A percentile compares a stretch with the other conserved stretches of the same genome.
phyloP scores from a whole-genome alignment of 2,329 filamentous ascomycete species.

The Hymenoscyphus scutula region DNA sequence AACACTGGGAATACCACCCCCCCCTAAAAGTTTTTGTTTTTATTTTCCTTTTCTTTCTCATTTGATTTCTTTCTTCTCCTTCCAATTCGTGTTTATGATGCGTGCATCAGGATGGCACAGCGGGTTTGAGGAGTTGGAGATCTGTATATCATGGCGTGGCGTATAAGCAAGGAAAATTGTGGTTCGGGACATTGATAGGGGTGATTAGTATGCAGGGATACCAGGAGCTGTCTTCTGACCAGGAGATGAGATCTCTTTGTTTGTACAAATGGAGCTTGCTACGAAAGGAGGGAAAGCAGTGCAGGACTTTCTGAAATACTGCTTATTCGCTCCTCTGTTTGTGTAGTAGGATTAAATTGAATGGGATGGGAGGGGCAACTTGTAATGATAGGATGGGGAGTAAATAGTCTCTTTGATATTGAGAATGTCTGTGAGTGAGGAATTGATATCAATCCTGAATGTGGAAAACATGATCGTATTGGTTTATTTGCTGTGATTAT shows the following conservation, averaged over 20 bases:
- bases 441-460: background rate
- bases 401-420: conserved; percentile 3
- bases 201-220: background rate
- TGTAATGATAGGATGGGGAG: background rate
- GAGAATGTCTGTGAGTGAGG: background rate
- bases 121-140: background rate
- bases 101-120: background rate
- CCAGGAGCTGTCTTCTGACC: background rate
- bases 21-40: conserved; percentile 4
- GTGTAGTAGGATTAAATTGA: background rate
- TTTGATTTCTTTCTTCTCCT: background rate
- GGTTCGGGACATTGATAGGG: background rate
- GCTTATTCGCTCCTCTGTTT: background rate
- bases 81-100: background rate
- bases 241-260: background rate
- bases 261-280: conserved; percentile 4
- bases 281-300: background rate
- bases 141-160: background rate
- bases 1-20: conserved; percentile 5
- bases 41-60: background rate
- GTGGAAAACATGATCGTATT: background rate
- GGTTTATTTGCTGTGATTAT: background rate
- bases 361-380: background rate
- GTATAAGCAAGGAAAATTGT: background rate
- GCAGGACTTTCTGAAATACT: background rate